Conservation (phyloP, 139 green algal species). For the Limnomonas spitsbergensis region DNA sequence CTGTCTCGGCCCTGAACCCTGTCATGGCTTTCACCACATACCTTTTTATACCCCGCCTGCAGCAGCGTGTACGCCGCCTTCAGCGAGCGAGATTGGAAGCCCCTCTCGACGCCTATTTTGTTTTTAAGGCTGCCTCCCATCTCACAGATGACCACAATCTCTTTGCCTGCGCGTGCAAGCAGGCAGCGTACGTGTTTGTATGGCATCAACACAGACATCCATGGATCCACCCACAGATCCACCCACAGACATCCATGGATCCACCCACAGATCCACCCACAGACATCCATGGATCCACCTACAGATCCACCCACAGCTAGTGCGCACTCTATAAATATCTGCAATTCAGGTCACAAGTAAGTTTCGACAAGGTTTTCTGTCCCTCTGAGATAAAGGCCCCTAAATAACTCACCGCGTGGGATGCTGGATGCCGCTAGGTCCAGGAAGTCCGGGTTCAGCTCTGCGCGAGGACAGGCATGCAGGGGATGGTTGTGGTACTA, state of each 20-base stretch:
- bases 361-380: too few species aligned
- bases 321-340: too few species aligned
- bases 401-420: too few species aligned
- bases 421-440: too few species aligned
- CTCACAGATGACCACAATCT: constrained; percentile 35
- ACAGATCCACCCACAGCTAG: too few species aligned
- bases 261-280: too few species aligned
- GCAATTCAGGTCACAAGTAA: too few species aligned
- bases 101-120: constrained; percentile 25
- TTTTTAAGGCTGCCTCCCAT: constrained; percentile 29
- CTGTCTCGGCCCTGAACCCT: background rate
- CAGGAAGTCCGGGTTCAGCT: constrained; percentile 31
- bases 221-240: too few species aligned
- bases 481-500: too few species aligned
- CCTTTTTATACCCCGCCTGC: constrained; percentile 26
- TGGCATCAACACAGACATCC: background rate
- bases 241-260: too few species aligned
- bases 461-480: background rate
- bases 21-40: background rate
- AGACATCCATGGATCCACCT: too few species aligned
- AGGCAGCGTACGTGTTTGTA: background rate
- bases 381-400: too few species aligned
- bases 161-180: background rate
- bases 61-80: constrained; percentile 38
- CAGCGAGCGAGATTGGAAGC: constrained; percentile 31